Conservation (phyloP, 306 rosid species). For the Psophocarpus tetragonolobus region DNA sequence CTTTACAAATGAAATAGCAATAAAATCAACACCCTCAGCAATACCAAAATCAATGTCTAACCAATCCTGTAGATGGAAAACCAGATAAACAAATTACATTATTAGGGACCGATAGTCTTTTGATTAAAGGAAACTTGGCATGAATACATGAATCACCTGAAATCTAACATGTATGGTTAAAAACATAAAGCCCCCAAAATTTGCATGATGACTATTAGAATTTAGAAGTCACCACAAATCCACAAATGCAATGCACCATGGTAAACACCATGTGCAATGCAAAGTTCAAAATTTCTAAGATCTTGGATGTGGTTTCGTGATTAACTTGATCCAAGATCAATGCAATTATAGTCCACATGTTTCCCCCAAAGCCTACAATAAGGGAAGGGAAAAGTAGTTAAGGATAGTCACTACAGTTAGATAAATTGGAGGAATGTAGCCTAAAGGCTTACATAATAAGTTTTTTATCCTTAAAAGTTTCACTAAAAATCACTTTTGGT, state of each 20-base stretch:
- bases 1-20: slow-evolving; percentile 95
- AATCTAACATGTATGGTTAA: slow-evolving; percentile 6
- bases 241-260: slow-evolving; percentile 15
- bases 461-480: too few species aligned
- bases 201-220: background rate
- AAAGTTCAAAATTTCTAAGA: background rate
- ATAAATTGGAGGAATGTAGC: background rate
- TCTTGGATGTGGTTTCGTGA: background rate
- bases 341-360: background rate
- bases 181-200: slow-evolving; percentile 1
- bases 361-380: background rate
- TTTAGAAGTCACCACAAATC: slow-evolving; percentile 1
- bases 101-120: slow-evolving; percentile 1
- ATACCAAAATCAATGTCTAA: slow-evolving; percentile 98
- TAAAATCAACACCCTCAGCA: slow-evolving; percentile 93
- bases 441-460: too few species aligned
- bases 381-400: background rate
- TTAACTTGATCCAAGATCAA: slow-evolving; percentile 18
- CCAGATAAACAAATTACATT: slow-evolving; percentile 35
- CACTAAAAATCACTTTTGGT: too few species aligned
- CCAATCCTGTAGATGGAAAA: slow-evolving; percentile 76
- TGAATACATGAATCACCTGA: background rate
- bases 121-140: slow-evolving; percentile 1
- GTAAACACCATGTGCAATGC: slow-evolving; percentile 17
- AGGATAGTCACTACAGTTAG: background rate